Percentiles rank a stretch among this genome's conserved stretches.
Conservation (phyloP, 305 asterid species). For the Vinca major region DNA sequence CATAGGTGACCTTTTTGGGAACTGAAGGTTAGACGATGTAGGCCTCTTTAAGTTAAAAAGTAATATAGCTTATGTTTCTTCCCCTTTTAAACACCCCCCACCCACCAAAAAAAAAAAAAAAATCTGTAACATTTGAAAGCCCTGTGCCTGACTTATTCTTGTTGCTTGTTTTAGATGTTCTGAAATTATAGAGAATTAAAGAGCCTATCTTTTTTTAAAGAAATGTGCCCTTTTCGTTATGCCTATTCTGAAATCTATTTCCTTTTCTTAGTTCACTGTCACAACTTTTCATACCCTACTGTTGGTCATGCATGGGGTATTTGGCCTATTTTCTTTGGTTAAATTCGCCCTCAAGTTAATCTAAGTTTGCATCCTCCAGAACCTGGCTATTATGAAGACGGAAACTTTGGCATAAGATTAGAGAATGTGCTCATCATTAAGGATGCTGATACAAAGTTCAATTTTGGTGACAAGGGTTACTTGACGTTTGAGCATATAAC, state of each 20-base stretch:
- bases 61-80: background rate
- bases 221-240: background rate
- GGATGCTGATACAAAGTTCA: slow-evolving; percentile 81
- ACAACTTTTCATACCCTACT: background rate
- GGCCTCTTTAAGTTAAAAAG: background rate
- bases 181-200: background rate
- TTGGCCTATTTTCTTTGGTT: background rate
- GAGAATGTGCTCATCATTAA: slow-evolving; percentile 86
- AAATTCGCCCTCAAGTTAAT: background rate
- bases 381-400: slow-evolving; percentile 98
- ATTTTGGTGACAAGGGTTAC: slow-evolving; percentile 78
- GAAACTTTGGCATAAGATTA: slow-evolving; percentile 84
- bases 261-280: background rate
- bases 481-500: slow-evolving; percentile 80
- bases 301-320: background rate
- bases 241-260: background rate
- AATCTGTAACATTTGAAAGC: no score
- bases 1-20: background rate
- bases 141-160: no score
- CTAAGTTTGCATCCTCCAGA: slow-evolving; percentile 38
- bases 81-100: background rate
- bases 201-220: no score
- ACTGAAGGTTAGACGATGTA: no score
- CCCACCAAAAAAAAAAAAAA: no score
- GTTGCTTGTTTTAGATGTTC: slow-evolving; percentile 1